phyloP scores from a whole-genome alignment of 352 stramenopile species.

The Phytophthora syringae region DNA sequence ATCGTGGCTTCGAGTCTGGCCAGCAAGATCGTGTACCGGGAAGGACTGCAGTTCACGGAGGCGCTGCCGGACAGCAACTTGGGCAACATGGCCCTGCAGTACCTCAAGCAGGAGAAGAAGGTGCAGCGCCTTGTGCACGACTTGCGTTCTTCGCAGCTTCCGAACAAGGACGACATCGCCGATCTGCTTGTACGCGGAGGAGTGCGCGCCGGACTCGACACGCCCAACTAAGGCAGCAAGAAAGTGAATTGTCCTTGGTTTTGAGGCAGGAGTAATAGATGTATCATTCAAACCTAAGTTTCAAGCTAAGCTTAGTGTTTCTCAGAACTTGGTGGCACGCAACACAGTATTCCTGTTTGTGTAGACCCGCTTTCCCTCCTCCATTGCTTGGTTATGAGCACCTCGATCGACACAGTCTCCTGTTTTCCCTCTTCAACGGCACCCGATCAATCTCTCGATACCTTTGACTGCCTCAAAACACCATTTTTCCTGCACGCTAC shows the following conservation, averaged over 20 bases:
- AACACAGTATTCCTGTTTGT: too few species aligned
- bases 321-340: neutral
- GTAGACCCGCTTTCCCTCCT: too few species aligned
- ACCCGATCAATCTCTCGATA: too few species aligned
- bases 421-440: too few species aligned
- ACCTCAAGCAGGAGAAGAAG: constrained; percentile 96
- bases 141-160: constrained; percentile 55
- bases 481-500: too few species aligned
- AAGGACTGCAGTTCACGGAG: constrained; percentile 96
- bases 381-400: too few species aligned
- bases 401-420: too few species aligned
- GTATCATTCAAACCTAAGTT: constrained; percentile 1
- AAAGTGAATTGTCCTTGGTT: neutral
- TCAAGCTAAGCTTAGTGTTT: neutral
- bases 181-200: constrained; percentile 78
- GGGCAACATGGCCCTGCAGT: constrained; percentile 92
- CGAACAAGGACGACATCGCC: constrained; percentile 71
- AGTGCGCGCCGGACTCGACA: constrained; percentile 77
- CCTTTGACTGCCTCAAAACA: too few species aligned
- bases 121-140: constrained; percentile 86
- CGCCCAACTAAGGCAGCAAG: constrained; percentile 35
- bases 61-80: constrained; percentile 92
- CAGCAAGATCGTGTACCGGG: constrained; percentile 98
- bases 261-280: constrained; percentile 6
- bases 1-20: constrained; percentile 96